Evolutionary conservation across 1,284 basidiomycete species (phyloP).

Genomic region (Cerrena zonata): DNA sequence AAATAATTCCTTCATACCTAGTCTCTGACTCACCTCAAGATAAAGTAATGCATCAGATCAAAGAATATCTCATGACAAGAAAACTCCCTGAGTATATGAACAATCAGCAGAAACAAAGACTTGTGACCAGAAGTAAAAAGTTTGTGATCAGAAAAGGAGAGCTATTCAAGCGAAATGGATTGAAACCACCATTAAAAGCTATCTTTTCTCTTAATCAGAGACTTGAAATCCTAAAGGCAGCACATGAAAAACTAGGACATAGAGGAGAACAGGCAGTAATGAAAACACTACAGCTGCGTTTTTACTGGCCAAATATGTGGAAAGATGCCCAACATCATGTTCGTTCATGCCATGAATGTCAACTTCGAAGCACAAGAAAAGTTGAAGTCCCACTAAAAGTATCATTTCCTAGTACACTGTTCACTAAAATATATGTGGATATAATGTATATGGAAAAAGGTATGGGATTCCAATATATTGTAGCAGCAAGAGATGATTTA

Average conservation of each 20-base stretch:
- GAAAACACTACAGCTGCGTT: slow-evolving; percentile 1
- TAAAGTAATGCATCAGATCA: slow-evolving; percentile 10
- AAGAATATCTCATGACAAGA: slow-evolving; percentile 6
- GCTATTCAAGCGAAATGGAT: background rate
- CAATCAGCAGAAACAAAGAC: background rate
- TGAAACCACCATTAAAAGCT: background rate
- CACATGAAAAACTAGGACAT: slow-evolving; percentile 21
- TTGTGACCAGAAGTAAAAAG: background rate
- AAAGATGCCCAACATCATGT: background rate
- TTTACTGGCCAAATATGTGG: background rate
- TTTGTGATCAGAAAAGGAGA: background rate
- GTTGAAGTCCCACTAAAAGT: background rate
- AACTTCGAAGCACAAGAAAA: background rate
- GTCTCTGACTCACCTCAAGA: background rate
- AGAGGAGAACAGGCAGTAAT: slow-evolving; percentile 16
- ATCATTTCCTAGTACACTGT: background rate
- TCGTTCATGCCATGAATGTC: background rate
- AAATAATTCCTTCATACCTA: slow-evolving; percentile 8
- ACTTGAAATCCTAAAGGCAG: slow-evolving; percentile 3
- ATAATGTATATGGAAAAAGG: slow-evolving; percentile 13
- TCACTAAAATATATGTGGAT: background rate
- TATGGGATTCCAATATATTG: slow-evolving; percentile 5
- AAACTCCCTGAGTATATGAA: background rate
- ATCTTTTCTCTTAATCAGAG: slow-evolving; percentile 3
- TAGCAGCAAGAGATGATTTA: slow-evolving; percentile 9